These are phyloP conservation scores for Emmonsiellopsis sp. DNA, from an alignment of 2,329 filamentous ascomycete species.

Conservation along the genomic window DNA sequence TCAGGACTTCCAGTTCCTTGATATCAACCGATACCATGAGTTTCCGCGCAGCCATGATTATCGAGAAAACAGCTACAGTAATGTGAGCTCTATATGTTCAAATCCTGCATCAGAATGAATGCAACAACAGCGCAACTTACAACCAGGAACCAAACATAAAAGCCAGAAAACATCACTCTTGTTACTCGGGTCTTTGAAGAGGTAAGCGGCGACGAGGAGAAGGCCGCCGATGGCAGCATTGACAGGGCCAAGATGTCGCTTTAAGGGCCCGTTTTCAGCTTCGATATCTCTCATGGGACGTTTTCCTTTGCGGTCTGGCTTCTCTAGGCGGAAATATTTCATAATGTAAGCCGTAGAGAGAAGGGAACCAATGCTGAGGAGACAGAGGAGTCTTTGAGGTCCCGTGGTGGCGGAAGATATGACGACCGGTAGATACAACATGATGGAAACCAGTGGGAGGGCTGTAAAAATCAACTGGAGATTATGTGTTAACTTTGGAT, in stretches of 20 bases:
- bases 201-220: conserved; percentile 19
- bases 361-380: conserved; percentile 27
- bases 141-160: conserved; percentile 28
- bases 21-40: conserved; percentile 32
- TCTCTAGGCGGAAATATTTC: conserved; percentile 19
- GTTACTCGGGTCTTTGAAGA: conserved; percentile 9
- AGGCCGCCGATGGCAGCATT: conserved; percentile 23
- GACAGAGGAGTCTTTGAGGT: conserved; percentile 18
- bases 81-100: background rate
- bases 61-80: conserved; percentile 23
- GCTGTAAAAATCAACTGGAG: conserved; percentile 24
- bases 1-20: conserved; percentile 26
- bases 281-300: conserved; percentile 15
- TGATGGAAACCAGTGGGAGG: conserved; percentile 24
- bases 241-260: conserved; percentile 15
- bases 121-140: conserved; percentile 17
- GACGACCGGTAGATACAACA: conserved; percentile 24
- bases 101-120: background rate
- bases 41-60: conserved; percentile 22
- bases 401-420: conserved; percentile 14
- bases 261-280: conserved; percentile 9
- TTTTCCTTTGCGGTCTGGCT: conserved; percentile 21
- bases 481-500: conserved; percentile 1
- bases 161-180: conserved; percentile 14
- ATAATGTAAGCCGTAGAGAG: conserved; percentile 30